Conservation (phyloP, 495 filamentous ascomycete genomes). For the Barbatosphaeria neglecta region DNA sequence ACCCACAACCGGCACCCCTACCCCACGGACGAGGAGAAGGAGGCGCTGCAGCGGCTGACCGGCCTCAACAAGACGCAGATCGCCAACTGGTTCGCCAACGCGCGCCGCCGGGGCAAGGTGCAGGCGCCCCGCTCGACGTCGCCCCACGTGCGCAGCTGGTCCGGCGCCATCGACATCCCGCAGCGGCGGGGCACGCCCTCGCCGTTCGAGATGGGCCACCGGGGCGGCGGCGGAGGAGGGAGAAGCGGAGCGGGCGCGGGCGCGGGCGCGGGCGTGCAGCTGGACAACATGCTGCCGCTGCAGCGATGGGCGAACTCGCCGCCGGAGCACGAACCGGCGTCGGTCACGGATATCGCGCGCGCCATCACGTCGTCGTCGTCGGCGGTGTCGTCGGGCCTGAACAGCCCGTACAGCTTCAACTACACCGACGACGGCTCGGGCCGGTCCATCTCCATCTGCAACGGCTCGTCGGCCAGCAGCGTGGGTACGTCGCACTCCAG, state of each 20-base stretch:
- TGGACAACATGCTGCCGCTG: slow-evolving; percentile 64
- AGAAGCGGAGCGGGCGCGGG: too few relatives aligned
- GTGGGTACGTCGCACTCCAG: slow-evolving; percentile 60
- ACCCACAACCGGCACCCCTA: slow-evolving; percentile 68
- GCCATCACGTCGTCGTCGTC: slow-evolving; percentile 51
- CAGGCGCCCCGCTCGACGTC: slow-evolving; percentile 45
- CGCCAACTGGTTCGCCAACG: slow-evolving; percentile 80
- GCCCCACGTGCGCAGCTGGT: slow-evolving; percentile 39
- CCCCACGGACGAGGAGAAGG: slow-evolving; percentile 70
- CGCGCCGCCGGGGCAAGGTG: slow-evolving; percentile 64
- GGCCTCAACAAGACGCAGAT: slow-evolving; percentile 68
- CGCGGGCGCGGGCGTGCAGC: slow-evolving; percentile 26
- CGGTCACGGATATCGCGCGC: slow-evolving; percentile 64
- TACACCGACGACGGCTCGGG: slow-evolving; percentile 55
- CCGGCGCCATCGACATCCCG: slow-evolving; percentile 59
- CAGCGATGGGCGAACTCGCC: slow-evolving; percentile 82
- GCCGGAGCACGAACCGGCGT: slow-evolving; percentile 77
- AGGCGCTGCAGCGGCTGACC: slow-evolving; percentile 56
- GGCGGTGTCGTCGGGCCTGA: slow-evolving; percentile 38
- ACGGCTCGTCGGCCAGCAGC: slow-evolving; percentile 60
- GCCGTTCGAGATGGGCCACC: slow-evolving; percentile 28
- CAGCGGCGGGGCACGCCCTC: slow-evolving; percentile 32
- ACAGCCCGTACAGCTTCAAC: slow-evolving; percentile 41
- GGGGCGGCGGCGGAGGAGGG: not conserved
- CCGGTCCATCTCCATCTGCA: slow-evolving; percentile 56